Evolutionary conservation across 202 grass and related monocot genomes (phyloP).

Genomic region (Bolboschoenoplectus hybrid): DNA sequence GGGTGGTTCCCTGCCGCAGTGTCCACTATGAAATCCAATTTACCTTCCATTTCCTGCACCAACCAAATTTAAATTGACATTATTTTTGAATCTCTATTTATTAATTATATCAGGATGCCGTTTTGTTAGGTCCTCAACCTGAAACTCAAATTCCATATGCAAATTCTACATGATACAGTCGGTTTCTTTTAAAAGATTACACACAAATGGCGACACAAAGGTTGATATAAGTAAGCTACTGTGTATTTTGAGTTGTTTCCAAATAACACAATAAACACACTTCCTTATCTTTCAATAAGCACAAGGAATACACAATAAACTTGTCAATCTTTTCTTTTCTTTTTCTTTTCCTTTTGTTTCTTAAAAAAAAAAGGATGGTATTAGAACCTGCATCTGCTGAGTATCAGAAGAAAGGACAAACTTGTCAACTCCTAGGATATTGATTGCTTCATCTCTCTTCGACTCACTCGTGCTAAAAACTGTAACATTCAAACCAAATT

Average conservation of each 20-base stretch:
- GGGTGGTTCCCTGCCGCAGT: constrained; percentile 74
- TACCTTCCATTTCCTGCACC: constrained; percentile 48
- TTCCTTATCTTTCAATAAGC: background rate
- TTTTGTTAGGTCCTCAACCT: background rate
- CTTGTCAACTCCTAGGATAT: constrained; percentile 65
- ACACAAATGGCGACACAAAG: background rate
- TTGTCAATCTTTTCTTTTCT: background rate
- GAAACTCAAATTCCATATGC: constrained; percentile 3
- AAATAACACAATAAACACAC: background rate
- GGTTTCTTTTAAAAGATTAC: background rate
- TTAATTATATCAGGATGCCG: background rate
- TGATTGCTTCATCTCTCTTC: constrained; percentile 78
- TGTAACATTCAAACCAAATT: constrained; percentile 81
- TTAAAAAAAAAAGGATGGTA: background rate
- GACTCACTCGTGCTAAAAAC: constrained; percentile 83
- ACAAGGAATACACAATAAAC: background rate
- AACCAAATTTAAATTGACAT: constrained; percentile 14
- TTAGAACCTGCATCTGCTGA: constrained; percentile 67
- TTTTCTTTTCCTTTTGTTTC: background rate
- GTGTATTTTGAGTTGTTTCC: background rate
- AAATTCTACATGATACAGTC: background rate
- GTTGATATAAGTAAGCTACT: background rate
- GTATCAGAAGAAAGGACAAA: constrained; percentile 84
- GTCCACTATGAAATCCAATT: constrained; percentile 78
- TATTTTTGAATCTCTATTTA: background rate